These are phyloP conservation scores for Phytophthora podocarpi DNA, from an alignment of 352 stramenopile species.

Conservation along the genomic window DNA sequence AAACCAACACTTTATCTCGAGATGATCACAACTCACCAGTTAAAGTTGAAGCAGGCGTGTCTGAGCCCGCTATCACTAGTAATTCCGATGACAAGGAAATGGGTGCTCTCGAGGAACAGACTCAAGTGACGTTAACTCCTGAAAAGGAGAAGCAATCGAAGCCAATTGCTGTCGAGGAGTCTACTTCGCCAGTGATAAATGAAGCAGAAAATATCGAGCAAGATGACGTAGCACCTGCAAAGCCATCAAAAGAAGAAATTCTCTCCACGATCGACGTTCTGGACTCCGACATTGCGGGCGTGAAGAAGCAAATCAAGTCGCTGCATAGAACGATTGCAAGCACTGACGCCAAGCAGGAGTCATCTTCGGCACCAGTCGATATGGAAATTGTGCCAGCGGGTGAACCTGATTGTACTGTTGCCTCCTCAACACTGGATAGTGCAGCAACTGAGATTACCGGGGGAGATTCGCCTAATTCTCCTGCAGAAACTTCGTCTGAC, in stretches of 20 bases:
- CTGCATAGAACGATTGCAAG: constrained; percentile 52
- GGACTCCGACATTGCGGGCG: constrained; percentile 66
- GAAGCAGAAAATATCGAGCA: constrained; percentile 8
- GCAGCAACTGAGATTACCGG: background rate
- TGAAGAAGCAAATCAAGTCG: constrained; percentile 76
- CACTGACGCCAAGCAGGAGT: constrained; percentile 60
- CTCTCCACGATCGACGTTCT: constrained; percentile 78
- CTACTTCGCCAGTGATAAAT: background rate
- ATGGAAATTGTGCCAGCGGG: constrained; percentile 41
- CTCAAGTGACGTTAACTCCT: background rate
- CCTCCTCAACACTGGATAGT: background rate
- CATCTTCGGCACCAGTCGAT: constrained; percentile 36
- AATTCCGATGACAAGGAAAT: background rate
- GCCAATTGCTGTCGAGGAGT: background rate
- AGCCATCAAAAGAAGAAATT: constrained; percentile 79
- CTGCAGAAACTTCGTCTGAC: constrained; percentile 6
- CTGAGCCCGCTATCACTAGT: background rate
- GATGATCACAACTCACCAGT: background rate
- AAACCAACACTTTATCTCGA: constrained; percentile 5
- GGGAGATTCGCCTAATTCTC: background rate
- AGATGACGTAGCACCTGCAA: constrained; percentile 8
- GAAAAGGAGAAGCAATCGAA: constrained; percentile 18
- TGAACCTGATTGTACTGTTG: background rate
- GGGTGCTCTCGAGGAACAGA: background rate
- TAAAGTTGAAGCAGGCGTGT: constrained; percentile 6